Conservation (phyloP, 2,329 filamentous ascomycete species). For the Fusarium sp. region DNA sequence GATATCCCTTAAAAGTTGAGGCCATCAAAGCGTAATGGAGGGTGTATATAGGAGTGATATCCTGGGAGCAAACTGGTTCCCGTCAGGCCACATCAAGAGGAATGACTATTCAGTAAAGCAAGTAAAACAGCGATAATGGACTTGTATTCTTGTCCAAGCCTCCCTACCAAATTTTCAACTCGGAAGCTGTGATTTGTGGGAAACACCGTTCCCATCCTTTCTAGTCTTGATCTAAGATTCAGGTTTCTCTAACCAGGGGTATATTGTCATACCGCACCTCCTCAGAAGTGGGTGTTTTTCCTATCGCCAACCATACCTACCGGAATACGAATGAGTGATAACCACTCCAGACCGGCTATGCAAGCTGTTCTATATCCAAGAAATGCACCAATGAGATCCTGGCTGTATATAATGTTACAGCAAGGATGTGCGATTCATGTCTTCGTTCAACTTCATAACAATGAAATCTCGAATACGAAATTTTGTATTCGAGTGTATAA, state of each 20-base stretch:
- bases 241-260: slow-evolving; percentile 18
- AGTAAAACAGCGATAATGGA: slow-evolving; percentile 23
- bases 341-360: slow-evolving; percentile 11
- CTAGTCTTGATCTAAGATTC: slow-evolving; percentile 24
- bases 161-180: not conserved
- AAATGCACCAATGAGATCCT: slow-evolving; percentile 40
- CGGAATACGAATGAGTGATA: not conserved
- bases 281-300: slow-evolving; percentile 13
- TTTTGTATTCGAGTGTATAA: slow-evolving; percentile 18
- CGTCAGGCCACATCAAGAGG: slow-evolving; percentile 5
- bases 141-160: slow-evolving; percentile 31
- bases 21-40: slow-evolving; percentile 33
- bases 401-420: slow-evolving; percentile 34
- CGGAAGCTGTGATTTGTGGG: not conserved
- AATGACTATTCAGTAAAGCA: slow-evolving; percentile 8
- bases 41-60: slow-evolving; percentile 25
- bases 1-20: slow-evolving; percentile 17
- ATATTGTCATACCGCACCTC: slow-evolving; percentile 17
- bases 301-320: slow-evolving; percentile 15
- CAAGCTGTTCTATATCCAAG: slow-evolving; percentile 22
- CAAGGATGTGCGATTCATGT: slow-evolving; percentile 29
- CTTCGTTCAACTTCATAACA: slow-evolving; percentile 39
- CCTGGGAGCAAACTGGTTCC: slow-evolving; percentile 14
- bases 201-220: not conserved
- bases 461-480: slow-evolving; percentile 23